Conservation (phyloP, 768 basidiomycete genomes). For the Epithele typhae region DNA sequence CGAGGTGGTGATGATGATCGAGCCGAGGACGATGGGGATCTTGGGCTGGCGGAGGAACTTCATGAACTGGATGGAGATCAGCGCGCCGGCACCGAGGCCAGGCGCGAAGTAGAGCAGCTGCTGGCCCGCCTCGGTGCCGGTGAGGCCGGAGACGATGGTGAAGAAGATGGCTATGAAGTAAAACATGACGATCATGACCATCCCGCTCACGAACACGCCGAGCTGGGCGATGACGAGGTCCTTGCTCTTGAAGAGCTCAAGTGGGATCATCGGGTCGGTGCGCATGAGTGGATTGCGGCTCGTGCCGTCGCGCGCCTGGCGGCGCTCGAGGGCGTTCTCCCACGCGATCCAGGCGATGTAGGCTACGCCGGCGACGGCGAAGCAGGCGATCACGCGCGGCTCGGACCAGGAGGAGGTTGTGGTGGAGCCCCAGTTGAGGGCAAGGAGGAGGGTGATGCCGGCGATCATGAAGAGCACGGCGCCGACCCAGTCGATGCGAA, state of each 20-base stretch:
- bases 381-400: slow-evolving; percentile 41
- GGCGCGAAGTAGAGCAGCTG: slow-evolving; percentile 52
- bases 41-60: slow-evolving; percentile 33
- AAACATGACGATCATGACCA: slow-evolving; percentile 49
- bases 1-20: slow-evolving; percentile 32
- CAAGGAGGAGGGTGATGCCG: slow-evolving; percentile 44
- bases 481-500: slow-evolving; percentile 45
- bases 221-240: slow-evolving; percentile 38
- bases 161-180: slow-evolving; percentile 53
- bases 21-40: slow-evolving; percentile 38
- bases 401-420: slow-evolving; percentile 33
- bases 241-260: slow-evolving; percentile 38
- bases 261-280: slow-evolving; percentile 42
- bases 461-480: slow-evolving; percentile 38
- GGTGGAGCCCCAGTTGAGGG: slow-evolving; percentile 45
- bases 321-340: slow-evolving; percentile 38
- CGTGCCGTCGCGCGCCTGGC: background rate
- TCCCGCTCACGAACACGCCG: slow-evolving; percentile 37
- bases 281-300: slow-evolving; percentile 14
- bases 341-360: slow-evolving; percentile 37
- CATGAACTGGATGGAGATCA: slow-evolving; percentile 32
- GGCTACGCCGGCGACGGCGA: slow-evolving; percentile 41
- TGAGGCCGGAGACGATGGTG: slow-evolving; percentile 38
- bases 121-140: slow-evolving; percentile 37
- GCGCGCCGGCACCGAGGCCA: slow-evolving; percentile 38